Percentiles rank a stretch among this genome's conserved stretches.
Conservation (phyloP, 345 rosid species). For the Dipteronia dyeriana region DNA sequence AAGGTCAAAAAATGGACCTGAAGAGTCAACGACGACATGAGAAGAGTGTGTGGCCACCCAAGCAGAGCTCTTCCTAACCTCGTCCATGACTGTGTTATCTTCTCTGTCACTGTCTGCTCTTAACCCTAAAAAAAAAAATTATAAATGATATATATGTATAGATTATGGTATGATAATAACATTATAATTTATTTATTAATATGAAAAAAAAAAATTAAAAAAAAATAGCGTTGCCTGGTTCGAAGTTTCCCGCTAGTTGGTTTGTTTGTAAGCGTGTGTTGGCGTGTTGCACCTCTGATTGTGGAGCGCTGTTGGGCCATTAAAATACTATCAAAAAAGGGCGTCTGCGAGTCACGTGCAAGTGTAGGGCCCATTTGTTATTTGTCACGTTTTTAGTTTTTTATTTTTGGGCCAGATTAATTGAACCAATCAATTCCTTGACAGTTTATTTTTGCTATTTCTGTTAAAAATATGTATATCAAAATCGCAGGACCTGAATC, state of each 20-base stretch:
- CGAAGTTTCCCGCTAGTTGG: constrained; percentile 44
- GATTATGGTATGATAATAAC: neutral
- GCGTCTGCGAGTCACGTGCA: neutral
- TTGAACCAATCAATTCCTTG: neutral
- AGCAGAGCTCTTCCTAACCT: constrained; percentile 60
- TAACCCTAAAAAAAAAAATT: constrained; percentile 1
- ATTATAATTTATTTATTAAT: too few species aligned
- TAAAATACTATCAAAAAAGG: neutral
- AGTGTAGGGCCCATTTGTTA: neutral
- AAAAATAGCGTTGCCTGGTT: neutral
- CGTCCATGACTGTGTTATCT: constrained; percentile 43
- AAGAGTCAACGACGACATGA: constrained; percentile 54
- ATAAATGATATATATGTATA: neutral
- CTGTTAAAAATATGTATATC: neutral
- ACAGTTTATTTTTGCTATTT: constrained; percentile 1
- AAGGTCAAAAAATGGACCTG: constrained; percentile 33
- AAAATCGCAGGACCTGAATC: neutral
- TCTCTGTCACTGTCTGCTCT: neutral
- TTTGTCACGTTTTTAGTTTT: neutral
- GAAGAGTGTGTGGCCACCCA: constrained; percentile 66
- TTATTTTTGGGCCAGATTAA: neutral
- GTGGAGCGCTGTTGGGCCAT: neutral
- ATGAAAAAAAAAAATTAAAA: too few species aligned
- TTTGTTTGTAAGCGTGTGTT: neutral
- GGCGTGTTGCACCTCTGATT: neutral